Conservation (phyloP, 352 stramenopile species). For the Phytophthora hibernalis region DNA sequence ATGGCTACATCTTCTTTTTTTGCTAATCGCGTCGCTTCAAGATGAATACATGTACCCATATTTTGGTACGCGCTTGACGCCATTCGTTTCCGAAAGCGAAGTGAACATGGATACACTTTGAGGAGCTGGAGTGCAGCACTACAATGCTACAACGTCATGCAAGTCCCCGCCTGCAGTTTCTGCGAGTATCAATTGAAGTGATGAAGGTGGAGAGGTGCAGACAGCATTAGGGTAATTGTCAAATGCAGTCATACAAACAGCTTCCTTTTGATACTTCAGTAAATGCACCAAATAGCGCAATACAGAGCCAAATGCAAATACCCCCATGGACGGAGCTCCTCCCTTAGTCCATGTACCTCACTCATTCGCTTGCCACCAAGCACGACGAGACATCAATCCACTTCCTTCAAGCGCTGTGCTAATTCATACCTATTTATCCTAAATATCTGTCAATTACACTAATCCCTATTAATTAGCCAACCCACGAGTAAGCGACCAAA, state of each 20-base stretch:
- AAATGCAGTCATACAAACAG: slow-evolving; percentile 1
- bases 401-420: slow-evolving; percentile 19
- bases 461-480: slow-evolving; percentile 17
- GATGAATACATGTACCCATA: not conserved
- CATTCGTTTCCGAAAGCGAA: slow-evolving; percentile 12
- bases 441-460: slow-evolving; percentile 8
- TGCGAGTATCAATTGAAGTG: not conserved
- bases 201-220: not conserved
- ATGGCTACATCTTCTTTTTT: slow-evolving; percentile 20
- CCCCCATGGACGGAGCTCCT: not conserved
- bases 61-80: slow-evolving; percentile 11
- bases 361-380: not conserved
- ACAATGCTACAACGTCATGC: slow-evolving; percentile 21
- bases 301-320: not conserved
- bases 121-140: slow-evolving; percentile 1
- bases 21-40: slow-evolving; percentile 24
- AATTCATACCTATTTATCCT: not conserved
- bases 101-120: slow-evolving; percentile 17
- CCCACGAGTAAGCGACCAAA: slow-evolving; percentile 36
- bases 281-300: not conserved
- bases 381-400: slow-evolving; percentile 27
- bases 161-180: not conserved
- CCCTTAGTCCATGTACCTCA: not conserved
- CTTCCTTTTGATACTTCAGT: no score
- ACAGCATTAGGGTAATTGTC: not conserved